phyloP scores from a whole-genome alignment of 495 filamentous ascomycete genomes.

The Xylaria longipes region DNA sequence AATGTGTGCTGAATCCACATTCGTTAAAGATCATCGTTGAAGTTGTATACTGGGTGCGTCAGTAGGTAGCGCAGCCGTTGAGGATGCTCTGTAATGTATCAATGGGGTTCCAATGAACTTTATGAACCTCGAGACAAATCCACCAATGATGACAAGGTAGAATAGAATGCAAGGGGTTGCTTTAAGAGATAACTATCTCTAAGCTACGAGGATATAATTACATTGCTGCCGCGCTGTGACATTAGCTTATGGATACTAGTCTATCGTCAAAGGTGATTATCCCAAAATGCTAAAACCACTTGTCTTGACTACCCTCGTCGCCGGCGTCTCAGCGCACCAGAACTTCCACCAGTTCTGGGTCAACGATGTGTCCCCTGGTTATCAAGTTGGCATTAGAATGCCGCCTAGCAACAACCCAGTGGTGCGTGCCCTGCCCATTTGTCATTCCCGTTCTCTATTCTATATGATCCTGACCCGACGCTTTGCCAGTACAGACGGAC shows the following conservation, averaged over 20 bases:
- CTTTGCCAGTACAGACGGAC: conserved; percentile 30
- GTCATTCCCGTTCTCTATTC: not conserved
- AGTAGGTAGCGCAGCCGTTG: not conserved
- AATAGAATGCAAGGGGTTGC: not conserved
- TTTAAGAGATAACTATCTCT: not conserved
- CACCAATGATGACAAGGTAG: not conserved
- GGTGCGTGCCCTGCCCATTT: conserved; percentile 28
- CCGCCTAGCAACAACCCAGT: conserved; percentile 45
- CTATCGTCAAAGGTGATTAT: not conserved
- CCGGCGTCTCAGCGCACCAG: conserved; percentile 43
- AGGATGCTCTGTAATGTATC: not conserved
- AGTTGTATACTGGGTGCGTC: not conserved
- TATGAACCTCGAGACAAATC: not conserved
- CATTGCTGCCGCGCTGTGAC: too few species aligned
- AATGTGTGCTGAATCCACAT: not conserved
- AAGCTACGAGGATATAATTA: not conserved
- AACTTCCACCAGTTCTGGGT: conserved; percentile 50
- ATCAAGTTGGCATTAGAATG: conserved; percentile 46
- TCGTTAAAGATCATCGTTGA: conserved; percentile 1
- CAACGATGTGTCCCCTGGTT: conserved; percentile 44
- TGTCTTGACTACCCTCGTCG: conserved; percentile 27
- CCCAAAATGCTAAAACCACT: conserved; percentile 28
- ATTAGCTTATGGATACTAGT: not conserved
- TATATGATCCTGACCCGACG: not conserved
- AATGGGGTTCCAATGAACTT: not conserved